Evolutionary conservation across 106 monocot species (phyloP).

Genomic region (Amphibolis antarctica): DNA sequence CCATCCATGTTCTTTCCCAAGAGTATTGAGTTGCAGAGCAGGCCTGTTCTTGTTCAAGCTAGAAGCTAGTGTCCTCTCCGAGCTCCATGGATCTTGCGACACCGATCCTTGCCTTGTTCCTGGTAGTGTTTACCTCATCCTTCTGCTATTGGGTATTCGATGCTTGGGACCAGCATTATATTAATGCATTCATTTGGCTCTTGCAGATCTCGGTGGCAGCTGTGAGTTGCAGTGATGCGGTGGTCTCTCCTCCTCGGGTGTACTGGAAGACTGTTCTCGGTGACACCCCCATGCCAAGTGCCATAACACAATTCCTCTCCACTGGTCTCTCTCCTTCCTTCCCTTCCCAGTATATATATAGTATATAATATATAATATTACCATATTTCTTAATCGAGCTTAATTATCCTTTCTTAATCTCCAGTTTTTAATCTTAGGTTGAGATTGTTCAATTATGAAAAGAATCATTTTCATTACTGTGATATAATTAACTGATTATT

Average conservation of each 20-base stretch:
- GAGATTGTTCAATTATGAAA: too few relatives aligned
- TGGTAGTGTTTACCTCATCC: not conserved
- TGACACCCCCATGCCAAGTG: slow-evolving; percentile 48
- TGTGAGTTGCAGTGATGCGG: slow-evolving; percentile 14
- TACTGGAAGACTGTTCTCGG: slow-evolving; percentile 45
- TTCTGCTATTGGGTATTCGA: not conserved
- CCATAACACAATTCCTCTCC: slow-evolving; percentile 19
- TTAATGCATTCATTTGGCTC: not conserved
- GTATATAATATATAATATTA: not conserved
- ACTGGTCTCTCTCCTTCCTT: slow-evolving; percentile 17
- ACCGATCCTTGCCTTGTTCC: not conserved
- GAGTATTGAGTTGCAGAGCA: not conserved
- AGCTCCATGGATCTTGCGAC: not conserved
- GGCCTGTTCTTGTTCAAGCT: not conserved
- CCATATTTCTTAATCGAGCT: not conserved
- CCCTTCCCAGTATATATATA: not conserved
- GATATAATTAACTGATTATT: too few relatives aligned
- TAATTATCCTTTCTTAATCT: not conserved
- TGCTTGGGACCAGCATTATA: too few relatives aligned
- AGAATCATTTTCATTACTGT: too few relatives aligned
- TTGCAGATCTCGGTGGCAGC: slow-evolving; percentile 15
- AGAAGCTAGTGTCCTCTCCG: not conserved
- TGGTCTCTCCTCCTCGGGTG: slow-evolving; percentile 20
- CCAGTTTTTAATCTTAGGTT: too few relatives aligned
- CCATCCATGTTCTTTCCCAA: too few relatives aligned